phyloP scores from a whole-genome alignment of 1,139 yeast species.

The Kurtzmaniella quercitrusa region DNA sequence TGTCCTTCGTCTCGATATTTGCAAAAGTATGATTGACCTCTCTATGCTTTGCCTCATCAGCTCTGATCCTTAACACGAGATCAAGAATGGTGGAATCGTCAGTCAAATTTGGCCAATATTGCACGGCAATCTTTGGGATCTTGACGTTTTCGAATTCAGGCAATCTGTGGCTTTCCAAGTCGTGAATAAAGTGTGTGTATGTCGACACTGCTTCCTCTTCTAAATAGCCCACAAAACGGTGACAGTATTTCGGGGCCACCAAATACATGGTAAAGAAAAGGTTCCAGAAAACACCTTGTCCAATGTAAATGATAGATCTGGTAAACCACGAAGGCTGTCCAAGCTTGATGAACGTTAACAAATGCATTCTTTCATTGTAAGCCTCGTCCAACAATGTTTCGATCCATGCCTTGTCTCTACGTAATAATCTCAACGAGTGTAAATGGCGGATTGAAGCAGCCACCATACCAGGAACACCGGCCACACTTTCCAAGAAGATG shows the following conservation, averaged over 20 bases:
- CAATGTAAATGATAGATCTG: constrained; percentile 51
- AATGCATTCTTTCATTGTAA: constrained; percentile 75
- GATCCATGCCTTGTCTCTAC: constrained; percentile 72
- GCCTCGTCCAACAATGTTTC: constrained; percentile 75
- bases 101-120: constrained; percentile 56
- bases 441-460: constrained; percentile 69
- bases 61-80: constrained; percentile 51
- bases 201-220: constrained; percentile 80
- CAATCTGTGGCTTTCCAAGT: constrained; percentile 49
- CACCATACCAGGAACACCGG: constrained; percentile 79
- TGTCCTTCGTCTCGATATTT: constrained; percentile 51
- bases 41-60: constrained; percentile 72
- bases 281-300: constrained; percentile 72
- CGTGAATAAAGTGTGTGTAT: constrained; percentile 56
- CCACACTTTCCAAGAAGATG: constrained; percentile 67
- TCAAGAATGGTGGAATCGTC: constrained; percentile 54
- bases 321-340: constrained; percentile 64
- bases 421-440: constrained; percentile 54
- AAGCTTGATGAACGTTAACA: constrained; percentile 63
- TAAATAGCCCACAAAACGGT: constrained; percentile 72
- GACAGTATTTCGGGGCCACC: constrained; percentile 61
- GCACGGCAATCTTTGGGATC: constrained; percentile 56
- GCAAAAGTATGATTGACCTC: constrained; percentile 78
- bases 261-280: constrained; percentile 60
- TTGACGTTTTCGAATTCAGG: constrained; percentile 42